A percentile compares a stretch with the other conserved stretches of the same genome.
Evolutionary conservation across 169 alveolate genomes (phyloP).

Genomic region (Plasmodium knowlesi): DNA sequence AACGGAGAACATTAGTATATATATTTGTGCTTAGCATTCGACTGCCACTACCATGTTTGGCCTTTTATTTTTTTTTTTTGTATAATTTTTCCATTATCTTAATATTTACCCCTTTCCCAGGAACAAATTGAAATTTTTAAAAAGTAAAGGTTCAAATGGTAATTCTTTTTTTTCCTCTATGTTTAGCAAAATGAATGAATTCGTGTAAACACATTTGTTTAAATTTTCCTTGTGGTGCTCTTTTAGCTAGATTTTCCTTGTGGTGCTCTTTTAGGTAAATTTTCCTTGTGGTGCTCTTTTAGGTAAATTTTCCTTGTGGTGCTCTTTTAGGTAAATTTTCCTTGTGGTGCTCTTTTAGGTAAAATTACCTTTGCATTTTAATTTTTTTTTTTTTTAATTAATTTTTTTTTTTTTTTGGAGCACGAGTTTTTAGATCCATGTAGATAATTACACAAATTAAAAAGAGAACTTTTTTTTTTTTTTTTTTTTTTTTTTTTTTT

Average conservation of each 20-base stretch:
- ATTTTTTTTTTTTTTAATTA: background rate
- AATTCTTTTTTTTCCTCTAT: background rate
- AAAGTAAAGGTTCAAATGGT: background rate
- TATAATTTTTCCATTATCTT: background rate
- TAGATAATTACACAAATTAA: background rate
- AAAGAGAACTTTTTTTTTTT: background rate
- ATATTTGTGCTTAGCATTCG: background rate
- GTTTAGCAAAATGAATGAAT: background rate
- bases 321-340: background rate
- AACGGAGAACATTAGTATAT: background rate
- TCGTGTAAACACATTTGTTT: background rate
- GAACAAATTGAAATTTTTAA: background rate
- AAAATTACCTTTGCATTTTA: background rate
- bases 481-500: background rate
- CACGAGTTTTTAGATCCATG: background rate
- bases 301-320: background rate
- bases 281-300: conserved; percentile 1
- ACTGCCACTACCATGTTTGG: background rate
- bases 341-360: background rate
- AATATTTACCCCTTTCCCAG: background rate
- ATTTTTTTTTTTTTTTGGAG: background rate
- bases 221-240: background rate
- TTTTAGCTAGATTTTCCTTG: background rate
- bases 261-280: background rate
- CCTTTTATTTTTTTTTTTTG: background rate